phyloP scores from a whole-genome alignment of 2,329 filamentous ascomycete species.

The Ascochyta viciae-villosae region DNA sequence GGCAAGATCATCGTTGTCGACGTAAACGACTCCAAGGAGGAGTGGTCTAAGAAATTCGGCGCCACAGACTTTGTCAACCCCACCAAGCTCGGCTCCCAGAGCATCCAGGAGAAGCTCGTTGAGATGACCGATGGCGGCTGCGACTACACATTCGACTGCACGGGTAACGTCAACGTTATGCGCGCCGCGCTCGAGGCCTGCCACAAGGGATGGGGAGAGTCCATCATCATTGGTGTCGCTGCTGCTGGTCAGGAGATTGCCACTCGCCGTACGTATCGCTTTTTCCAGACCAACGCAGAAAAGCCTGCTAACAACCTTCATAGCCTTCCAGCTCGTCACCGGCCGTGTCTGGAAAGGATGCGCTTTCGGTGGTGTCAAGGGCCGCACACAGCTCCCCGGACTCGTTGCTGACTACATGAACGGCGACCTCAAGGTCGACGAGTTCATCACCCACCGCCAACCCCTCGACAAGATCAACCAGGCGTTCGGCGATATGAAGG shows the following conservation, averaged over 20 bases:
- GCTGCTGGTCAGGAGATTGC: constrained; percentile 95
- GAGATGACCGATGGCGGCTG: constrained; percentile 98
- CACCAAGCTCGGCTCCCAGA: constrained; percentile 68
- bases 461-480: constrained; percentile 82
- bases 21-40: constrained; percentile 89
- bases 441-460: constrained; percentile 98
- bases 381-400: constrained; percentile 85
- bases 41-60: constrained; percentile 92
- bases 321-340: constrained; percentile 98
- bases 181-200: constrained; percentile 93
- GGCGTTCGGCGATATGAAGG: constrained; percentile 93
- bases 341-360: constrained; percentile 98
- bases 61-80: constrained; percentile 98
- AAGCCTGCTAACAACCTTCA: constrained; percentile 11
- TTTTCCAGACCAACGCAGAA: not conserved
- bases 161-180: constrained; percentile 96
- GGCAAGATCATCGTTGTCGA: constrained; percentile 78
- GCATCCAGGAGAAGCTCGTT: constrained; percentile 88
- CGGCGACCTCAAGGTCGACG: constrained; percentile 94
- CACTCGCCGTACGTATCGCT: constrained; percentile 77
- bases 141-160: constrained; percentile 99
- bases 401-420: constrained; percentile 90
- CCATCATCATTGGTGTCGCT: constrained; percentile 96
- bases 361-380: constrained; percentile 98
- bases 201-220: constrained; percentile 99